Conservation (phyloP, 2,329 filamentous ascomycete species). For the Cryphonectria nitschkei region DNA sequence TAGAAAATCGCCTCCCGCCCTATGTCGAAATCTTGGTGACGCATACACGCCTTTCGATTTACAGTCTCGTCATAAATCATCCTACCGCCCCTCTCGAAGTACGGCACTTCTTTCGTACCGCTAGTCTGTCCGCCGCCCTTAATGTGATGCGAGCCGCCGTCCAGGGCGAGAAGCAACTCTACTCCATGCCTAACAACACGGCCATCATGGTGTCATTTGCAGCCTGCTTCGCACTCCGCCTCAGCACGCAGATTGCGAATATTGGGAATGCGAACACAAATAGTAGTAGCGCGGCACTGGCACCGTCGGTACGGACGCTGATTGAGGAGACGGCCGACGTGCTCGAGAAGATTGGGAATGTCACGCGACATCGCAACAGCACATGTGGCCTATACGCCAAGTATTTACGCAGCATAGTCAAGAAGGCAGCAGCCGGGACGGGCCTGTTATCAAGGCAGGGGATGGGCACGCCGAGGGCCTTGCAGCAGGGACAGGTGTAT, state of each 20-base stretch:
- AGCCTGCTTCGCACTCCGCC: constrained; percentile 68
- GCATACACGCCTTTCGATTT: constrained; percentile 74
- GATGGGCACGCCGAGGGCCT: constrained; percentile 20
- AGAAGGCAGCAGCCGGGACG: constrained; percentile 38
- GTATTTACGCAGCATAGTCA: constrained; percentile 49
- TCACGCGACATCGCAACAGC: constrained; percentile 68
- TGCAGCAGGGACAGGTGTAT: constrained; percentile 1
- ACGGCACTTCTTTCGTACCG: constrained; percentile 73
- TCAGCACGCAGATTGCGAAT: constrained; percentile 62
- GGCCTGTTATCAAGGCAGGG: constrained; percentile 21
- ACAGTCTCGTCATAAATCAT: constrained; percentile 75
- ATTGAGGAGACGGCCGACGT: constrained; percentile 72
- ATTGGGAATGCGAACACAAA: constrained; percentile 46
- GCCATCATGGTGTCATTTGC: constrained; percentile 80
- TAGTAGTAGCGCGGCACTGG: constrained; percentile 41
- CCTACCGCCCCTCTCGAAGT: constrained; percentile 71
- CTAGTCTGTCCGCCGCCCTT: constrained; percentile 71
- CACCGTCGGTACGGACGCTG: constrained; percentile 64
- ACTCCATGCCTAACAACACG: constrained; percentile 79
- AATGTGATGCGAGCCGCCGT: constrained; percentile 76
- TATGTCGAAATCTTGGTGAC: constrained; percentile 77
- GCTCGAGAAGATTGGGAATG: constrained; percentile 68
- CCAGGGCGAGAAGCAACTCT: constrained; percentile 69
- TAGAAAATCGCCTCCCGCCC: constrained; percentile 63
- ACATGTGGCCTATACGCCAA: constrained; percentile 58